Conservation (phyloP, 768 basidiomycete genomes). For the Termitomyces sp. region DNA sequence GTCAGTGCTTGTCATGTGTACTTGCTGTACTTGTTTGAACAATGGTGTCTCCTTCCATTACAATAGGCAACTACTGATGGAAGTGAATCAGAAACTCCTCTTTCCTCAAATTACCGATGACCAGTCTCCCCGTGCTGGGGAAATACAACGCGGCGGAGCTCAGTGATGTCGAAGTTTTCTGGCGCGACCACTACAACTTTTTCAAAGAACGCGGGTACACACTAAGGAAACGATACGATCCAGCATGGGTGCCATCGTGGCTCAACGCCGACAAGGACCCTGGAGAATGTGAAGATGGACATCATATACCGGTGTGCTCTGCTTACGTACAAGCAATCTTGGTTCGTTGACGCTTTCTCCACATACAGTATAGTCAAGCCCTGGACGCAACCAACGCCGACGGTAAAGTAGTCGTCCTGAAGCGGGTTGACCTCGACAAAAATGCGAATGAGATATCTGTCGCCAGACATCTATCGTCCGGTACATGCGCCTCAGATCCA, state of each 20-base stretch:
- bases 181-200: background rate
- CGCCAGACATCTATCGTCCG: constrained; percentile 14
- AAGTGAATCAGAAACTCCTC: background rate
- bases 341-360: background rate
- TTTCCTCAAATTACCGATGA: background rate
- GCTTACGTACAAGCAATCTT: too few relatives aligned
- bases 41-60: background rate
- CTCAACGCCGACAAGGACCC: background rate
- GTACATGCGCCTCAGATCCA: constrained; percentile 9
- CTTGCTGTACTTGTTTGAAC: background rate
- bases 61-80: background rate
- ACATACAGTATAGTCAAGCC: background rate
- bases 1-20: background rate
- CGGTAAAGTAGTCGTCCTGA: constrained; percentile 21
- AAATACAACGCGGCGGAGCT: background rate
- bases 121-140: background rate
- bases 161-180: background rate
- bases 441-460: constrained; percentile 25
- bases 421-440: constrained; percentile 6
- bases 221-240: background rate
- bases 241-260: background rate
- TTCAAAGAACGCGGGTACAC: background rate
- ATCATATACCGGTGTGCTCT: background rate
- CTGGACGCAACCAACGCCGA: constrained; percentile 27
- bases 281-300: background rate